Percentiles rank a stretch among this genome's conserved stretches.
phyloP scores from a whole-genome alignment of 2,329 filamentous ascomycete genomes.

The Exophiala lecanii-corni region DNA sequence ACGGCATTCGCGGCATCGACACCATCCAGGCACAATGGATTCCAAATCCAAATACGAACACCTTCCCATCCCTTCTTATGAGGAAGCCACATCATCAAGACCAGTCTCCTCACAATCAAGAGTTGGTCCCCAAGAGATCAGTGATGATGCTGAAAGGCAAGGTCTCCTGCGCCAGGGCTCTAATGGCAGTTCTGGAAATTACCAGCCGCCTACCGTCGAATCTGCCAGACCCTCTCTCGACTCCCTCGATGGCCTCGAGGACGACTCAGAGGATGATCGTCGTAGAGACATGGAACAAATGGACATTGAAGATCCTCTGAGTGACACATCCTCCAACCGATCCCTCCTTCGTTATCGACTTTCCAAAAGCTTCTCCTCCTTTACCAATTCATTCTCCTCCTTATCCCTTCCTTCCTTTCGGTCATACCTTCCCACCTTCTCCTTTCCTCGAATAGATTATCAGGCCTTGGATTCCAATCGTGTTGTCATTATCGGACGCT shows the following conservation, averaged over 20 bases:
- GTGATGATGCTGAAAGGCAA: slow-evolving; percentile 70
- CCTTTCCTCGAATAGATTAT: slow-evolving; percentile 34
- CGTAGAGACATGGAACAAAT: slow-evolving; percentile 83
- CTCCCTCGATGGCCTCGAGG: slow-evolving; percentile 51
- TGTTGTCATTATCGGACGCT: slow-evolving; percentile 65
- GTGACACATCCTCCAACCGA: slow-evolving; percentile 29
- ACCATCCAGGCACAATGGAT: slow-evolving; percentile 34
- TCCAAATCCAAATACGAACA: slow-evolving; percentile 56
- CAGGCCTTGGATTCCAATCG: slow-evolving; percentile 45
- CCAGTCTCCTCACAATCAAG: slow-evolving; percentile 47
- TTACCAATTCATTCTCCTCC: slow-evolving; percentile 55
- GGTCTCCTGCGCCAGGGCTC: slow-evolving; percentile 58
- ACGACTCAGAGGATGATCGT: slow-evolving; percentile 58
- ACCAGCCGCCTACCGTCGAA: slow-evolving; percentile 77
- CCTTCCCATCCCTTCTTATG: slow-evolving; percentile 75
- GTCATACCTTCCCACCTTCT: slow-evolving; percentile 40
- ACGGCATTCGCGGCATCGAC: too few species aligned
- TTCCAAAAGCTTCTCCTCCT: slow-evolving; percentile 53
- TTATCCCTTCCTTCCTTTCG: slow-evolving; percentile 48
- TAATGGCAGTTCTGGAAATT: slow-evolving; percentile 48
- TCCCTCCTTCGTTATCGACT: slow-evolving; percentile 44
- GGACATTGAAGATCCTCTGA: slow-evolving; percentile 68
- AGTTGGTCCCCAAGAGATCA: slow-evolving; percentile 55
- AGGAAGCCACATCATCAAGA: slow-evolving; percentile 67
- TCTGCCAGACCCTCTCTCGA: slow-evolving; percentile 64